Evolutionary conservation across 805 yeast genomes (phyloP), one percentile per base, ranked within the genome.

Genomic region (Isabelozyma heimii): DNA sequence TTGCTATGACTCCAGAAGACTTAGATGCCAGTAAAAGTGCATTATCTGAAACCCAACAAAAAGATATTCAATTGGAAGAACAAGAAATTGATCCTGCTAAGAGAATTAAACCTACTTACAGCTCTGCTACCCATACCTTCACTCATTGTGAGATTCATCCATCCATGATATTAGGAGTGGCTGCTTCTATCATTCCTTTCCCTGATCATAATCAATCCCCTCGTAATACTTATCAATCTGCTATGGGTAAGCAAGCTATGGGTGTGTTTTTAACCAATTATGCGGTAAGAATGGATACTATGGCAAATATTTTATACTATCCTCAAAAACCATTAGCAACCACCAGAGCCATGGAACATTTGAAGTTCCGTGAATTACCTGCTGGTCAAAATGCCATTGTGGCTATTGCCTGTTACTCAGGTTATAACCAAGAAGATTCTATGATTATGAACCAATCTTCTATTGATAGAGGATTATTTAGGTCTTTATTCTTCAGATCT

Each of bases 161-260:
- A 15, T 87, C 96, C 28, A 94, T 94, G 99, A 92, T 94, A 69
- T 79, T 94, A 52, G 99, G 99, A 70, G 97, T 94, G 56, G 97
- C 97, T 42, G 99, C 99, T 5, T 89, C 97, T 27, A 91, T 94
- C 66, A 94, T 94, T 79, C 99, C 99, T 15, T 94, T 94, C 88
- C 99, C 99, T 12, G 99, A 94, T 74, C 99, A 94, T 72, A 94
- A 94, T 71, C 99, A 94, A 77, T 91, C 97, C 52, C 99, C 99
- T 52, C 92, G 99, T 84, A 94, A 94, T 67, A 94, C 99, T 3
- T 94, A 94, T 72, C 99, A 94, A 76, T 91, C 97, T 67, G 99
- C 99, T 55, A 94, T 94, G 99, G 99, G 99, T 83, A 94, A 94
- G 72, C 99, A 94, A 75, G 99, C 99, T 49, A 94, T 94, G 99